Base-by-base conservation (phyloP, 2,329 filamentous ascomycete genomes). In the Arthrobotrys entomopaga region DNA sequence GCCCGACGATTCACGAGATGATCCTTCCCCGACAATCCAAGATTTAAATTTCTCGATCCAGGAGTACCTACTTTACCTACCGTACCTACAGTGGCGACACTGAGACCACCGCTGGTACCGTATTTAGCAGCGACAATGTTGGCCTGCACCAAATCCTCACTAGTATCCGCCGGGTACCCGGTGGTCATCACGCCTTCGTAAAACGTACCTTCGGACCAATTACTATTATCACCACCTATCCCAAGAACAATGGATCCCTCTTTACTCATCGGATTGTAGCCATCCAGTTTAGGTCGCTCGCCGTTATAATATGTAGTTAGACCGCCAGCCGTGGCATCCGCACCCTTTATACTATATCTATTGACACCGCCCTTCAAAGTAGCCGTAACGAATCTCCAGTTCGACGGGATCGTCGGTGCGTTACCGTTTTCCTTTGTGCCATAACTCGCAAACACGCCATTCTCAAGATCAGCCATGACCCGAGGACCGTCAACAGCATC, bases 391-490 rank as follows among this genome's bases (percentile, higher is more conserved):
- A 90, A 90, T 0, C 87, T 85, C 71, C 81, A 80, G 26, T 0
- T 82, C 81, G 67, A 89, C 82, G 0, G 85, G 83, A 5, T 86
- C 86, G 76, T 88, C 83, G 0, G 67, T 83, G 0, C 83, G 56
- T 29, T 29, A 7, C 26, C 26, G 78, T 89, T 89, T 60, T 84
- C 80, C 0, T 78, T 79, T 1, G 82, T 24, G 69, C 79, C 83
- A 0, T 60, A 8, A 13, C 87, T 88, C 0, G 87, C 88, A 81
- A 89, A 90, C 1, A 90, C 81, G 2, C 86, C 86, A 74, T 90
- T 89, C 79, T 90, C 88, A 0, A 90, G 84, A 80, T 90, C 88
- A 0, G 87, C 88, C 87, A 90, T 89, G 77, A 90, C 79, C 88
- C 88, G 90, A 0, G 88, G 88, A 0, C 88, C 88, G 50, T 77